Evolutionary conservation across 306 rosid genomes (phyloP), one percentile per base, ranked within the genome.

Genomic region (Cucumis melo): DNA sequence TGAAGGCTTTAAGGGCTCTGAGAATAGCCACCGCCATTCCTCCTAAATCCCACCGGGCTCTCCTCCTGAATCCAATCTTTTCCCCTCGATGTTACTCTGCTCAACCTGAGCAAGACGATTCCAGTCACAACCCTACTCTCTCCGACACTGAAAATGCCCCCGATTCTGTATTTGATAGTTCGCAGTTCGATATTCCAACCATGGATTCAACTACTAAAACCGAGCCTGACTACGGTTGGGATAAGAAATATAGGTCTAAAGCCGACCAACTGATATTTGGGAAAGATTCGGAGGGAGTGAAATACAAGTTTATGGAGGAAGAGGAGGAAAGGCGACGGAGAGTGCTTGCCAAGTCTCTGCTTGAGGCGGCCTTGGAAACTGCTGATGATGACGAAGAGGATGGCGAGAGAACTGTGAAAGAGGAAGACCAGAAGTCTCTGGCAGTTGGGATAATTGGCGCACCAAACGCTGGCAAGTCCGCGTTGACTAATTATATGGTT

Each of bases 381-480:
- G 78, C 61, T 0, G 86, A 87, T 13, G 83, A 78, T 0, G 85
- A 88, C 0, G 90, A 83, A 0, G 87, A 83, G 0, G 87, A 74
- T 6, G 81, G 63, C 0, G 84, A 41, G 1, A 55, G 2, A 41
- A 75, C 79, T 19, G 97, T 90, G 63, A 86, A 83, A 57, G 97
- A 91, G 78, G 98, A 90, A 83, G 96, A 93, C 56, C 98, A 91
- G 85, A 91, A 86, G 61, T 92, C 96, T 3, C 53, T 93, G 80
- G 81, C 94, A 0, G 98, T 93, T 4, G 98, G 98, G 76, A 90
- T 93, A 41, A 87, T 93, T 4, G 97, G 98, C 21, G 98, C 97
- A 1, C 98, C 98, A 16, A 93, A 93, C 81, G 98, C 97, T 21
- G 98, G 98, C 54, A 93, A 93, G 79, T 93, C 97, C 53, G 91